Conservation (phyloP, 2,329 filamentous ascomycete species). For the Elsinoe australis region DNA sequence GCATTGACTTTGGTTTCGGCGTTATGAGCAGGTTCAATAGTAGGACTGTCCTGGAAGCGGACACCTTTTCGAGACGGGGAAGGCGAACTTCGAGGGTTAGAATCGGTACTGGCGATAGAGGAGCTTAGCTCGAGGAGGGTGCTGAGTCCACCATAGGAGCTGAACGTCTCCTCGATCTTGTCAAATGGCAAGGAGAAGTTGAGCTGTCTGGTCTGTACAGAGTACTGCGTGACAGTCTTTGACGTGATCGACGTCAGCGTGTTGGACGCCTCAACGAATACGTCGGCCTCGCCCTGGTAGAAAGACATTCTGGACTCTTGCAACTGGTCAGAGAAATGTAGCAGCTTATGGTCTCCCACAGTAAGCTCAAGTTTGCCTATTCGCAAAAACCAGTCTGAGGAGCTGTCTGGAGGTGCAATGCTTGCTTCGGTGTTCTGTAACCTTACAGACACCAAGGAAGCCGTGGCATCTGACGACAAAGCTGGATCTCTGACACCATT, state of each 20-base stretch:
- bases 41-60: constrained; percentile 45
- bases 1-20: constrained; percentile 59
- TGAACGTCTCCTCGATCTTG: constrained; percentile 71
- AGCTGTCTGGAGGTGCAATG: background rate
- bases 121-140: constrained; percentile 82
- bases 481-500: background rate
- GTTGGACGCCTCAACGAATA: constrained; percentile 22
- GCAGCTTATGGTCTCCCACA: constrained; percentile 5
- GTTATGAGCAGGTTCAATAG: constrained; percentile 24
- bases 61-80: constrained; percentile 43
- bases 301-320: constrained; percentile 9
- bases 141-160: constrained; percentile 84
- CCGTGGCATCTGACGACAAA: background rate
- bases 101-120: constrained; percentile 61
- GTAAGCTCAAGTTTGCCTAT: constrained; percentile 1
- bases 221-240: constrained; percentile 36
- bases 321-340: constrained; percentile 8
- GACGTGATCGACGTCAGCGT: constrained; percentile 21
- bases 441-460: background rate
- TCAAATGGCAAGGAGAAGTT: constrained; percentile 32
- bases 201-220: constrained; percentile 69
- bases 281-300: constrained; percentile 19
- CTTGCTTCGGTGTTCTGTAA: background rate
- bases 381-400: constrained; percentile 5
- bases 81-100: constrained; percentile 27